Base-by-base conservation (phyloP, 2,329 filamentous ascomycete genomes). In the Epichloe bromicola region DNA sequence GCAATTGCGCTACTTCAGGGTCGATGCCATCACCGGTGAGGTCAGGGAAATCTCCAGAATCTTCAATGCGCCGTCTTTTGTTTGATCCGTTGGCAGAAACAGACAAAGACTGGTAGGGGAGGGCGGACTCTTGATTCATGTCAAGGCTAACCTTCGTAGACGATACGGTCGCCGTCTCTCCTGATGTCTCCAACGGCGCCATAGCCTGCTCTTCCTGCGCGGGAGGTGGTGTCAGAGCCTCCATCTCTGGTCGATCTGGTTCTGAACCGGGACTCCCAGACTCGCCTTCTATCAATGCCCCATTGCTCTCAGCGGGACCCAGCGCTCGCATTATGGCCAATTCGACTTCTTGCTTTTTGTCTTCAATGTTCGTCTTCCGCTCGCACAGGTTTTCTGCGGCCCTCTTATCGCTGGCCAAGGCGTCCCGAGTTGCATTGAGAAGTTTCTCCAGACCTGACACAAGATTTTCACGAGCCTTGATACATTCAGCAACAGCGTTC, bases 261-360 rank as follows among this genome's bases (percentile, higher is more conserved):
- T 88, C 85, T 26, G 74, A 66, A 14, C 67, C 66, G 3, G 72
- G 71, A 54, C 67, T 75, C 38, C 67, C 68, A n/a, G 66, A 67
- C 37, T 73, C 62, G 46, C 72, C 66, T 8, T 72, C 70, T 3
- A 73, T 71, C 3, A 73, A 69, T 10, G 79, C 72, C 8, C 67
- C 67, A 45, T 71, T 68, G 19, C 72, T 69, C 52, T 78, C 74
- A 8, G 82, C 76, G 1, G 79, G 77, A 14, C 82, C 80, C 20
- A 95, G 76, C 8, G 87, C 88, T 48, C 85, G 81, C 78, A 98
- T 88, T 58, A 98, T 97, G 46, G 81, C 84, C 57, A 91, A 81
- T 66, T 98, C 93, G 7, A 98, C 89, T 46, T 93, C 85, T 49
- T 83, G 82, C 67, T 94, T 95, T 69, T 88, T 90, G 17, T 75